Evolutionary conservation across 75 land plant species (phyloP), one percentile per base, ranked within the genome.

Genomic region (Sequoia sempervirens): DNA sequence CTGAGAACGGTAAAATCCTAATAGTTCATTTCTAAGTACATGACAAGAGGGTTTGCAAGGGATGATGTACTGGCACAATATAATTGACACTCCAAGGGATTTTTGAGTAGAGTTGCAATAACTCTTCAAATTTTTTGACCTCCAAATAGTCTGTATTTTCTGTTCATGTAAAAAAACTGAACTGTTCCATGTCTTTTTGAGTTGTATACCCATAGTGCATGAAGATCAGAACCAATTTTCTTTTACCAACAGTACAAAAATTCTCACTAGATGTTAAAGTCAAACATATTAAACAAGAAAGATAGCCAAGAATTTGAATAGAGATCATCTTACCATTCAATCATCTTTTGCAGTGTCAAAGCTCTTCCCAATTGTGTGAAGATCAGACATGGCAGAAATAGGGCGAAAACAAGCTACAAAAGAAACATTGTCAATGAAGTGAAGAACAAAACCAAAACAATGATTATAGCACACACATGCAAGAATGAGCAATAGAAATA

Each of bases 341-440:
- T 53, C 87, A 97, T 94, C 83, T 97, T 97, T 87, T 96, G 83
- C 12, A 91, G 54, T 41, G 96, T 94, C n/a, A 97, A 82, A 32
- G 98, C 95, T 84, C 91, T 89, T 61, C 99, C 99, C 68, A 97
- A 86, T 86, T 96, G 93, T 79, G 99, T 94, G 84, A 97, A 94
- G 74, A 97, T 97, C 64, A 97, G 87, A 85, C 99, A 96, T 75
- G 99, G 99, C 38, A 97, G 91, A 84, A 97, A 92, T 68, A 97
- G 89, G 82, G 96, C 84, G 82, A 97, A 97, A 10, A 97, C 99
- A 87, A 97, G 85, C 99, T 97, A 95, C 90, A 91, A 45, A 64
- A 38, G 18, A 20, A 84, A 85, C 15, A 28, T 11, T 11, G 82
- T 28, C 56, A 80, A 26, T 18, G 5, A 36, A 30, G 32, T 46